Conservation (phyloP, 2,329 filamentous ascomycete species). For the Fusarium sp. region DNA sequence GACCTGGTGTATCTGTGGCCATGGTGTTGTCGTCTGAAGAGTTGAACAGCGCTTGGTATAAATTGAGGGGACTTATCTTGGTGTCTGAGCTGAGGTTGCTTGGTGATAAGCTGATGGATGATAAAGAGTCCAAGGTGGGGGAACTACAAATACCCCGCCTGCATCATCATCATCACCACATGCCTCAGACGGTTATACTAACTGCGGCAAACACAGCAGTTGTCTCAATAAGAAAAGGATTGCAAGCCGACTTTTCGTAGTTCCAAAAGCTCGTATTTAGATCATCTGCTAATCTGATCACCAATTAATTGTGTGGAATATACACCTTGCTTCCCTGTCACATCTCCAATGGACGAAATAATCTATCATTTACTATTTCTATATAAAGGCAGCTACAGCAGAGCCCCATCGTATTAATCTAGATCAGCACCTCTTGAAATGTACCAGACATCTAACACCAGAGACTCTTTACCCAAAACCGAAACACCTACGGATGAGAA, state of each 20-base stretch:
- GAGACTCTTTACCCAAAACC: conserved; percentile 1
- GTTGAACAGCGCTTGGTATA: neutral
- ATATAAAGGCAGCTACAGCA: conserved; percentile 8
- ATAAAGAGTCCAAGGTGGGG: conserved; percentile 34
- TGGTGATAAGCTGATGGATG: conserved; percentile 22
- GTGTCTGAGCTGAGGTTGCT: conserved; percentile 20
- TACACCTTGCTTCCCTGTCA: neutral
- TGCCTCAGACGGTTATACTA: conserved; percentile 7
- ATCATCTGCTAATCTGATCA: neutral
- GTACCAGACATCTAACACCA: neutral
- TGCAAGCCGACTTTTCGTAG: neutral
- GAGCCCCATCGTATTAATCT: conserved; percentile 24
- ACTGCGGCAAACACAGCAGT: neutral
- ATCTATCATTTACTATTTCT: conserved; percentile 19
- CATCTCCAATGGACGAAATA: neutral
- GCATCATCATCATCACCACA: conserved; percentile 26
- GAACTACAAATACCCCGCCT: conserved; percentile 39
- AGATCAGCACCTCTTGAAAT: conserved; percentile 1
- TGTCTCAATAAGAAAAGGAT: neutral
- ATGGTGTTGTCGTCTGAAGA: conserved; percentile 8
- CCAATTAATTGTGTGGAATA: neutral
- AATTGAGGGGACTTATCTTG: neutral
- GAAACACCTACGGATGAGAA: conserved; percentile 13
- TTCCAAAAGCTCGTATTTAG: neutral
- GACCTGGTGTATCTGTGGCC: conserved; percentile 58